Evolutionary conservation across 169 alveolate species (phyloP), one percentile per base, ranked within the genome.

Genomic region (Plasmodium adleri): DNA sequence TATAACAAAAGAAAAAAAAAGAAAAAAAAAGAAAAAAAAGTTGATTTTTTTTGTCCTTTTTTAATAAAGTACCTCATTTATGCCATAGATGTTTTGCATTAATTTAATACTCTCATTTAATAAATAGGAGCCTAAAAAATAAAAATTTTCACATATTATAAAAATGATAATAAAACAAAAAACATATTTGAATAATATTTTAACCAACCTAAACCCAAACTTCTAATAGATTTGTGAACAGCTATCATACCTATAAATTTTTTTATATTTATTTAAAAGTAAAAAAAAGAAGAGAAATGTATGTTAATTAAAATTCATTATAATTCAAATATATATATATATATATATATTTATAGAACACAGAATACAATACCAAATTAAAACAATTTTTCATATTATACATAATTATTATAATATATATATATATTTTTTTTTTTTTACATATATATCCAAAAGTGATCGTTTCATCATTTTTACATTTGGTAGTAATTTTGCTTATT

Each of bases 391-490:
- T 39, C 47, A 39, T 39, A 39, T 39, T 39, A 63, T 15, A 76
- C 67, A 75, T 63, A 24, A 64, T 28, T 56, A 26, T 72, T 58
- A 32, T 26, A 32, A 28, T 24, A 32, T 66, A 26, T 66, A 58
- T 59, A 13, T 74, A 45, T 60, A 9, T 32, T 32, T 2, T 32
- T 39, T 39, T 32, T 72, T 47, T 83, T 43, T 83, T 83, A 83
- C 91, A 83, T 83, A 83, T 83, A 83, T 83, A 83, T 83, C 91
- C 91, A 60, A 83, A 83, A 17, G 73, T 83, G 26, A 67, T 54
- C 28, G 60, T 49, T 83, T 83, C 91, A 45, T 83, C 83, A 56
- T 68, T 68, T 83, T 83, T 83, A 68, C 73, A 68, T 26, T 83
- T 83, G 17, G 91, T 67, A 10, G 73, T 67, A 39, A 83, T 68